These are phyloP conservation scores for Neurospora sp. DNA, from an alignment of 495 filamentous ascomycete genomes.

Conservation along the genomic window DNA sequence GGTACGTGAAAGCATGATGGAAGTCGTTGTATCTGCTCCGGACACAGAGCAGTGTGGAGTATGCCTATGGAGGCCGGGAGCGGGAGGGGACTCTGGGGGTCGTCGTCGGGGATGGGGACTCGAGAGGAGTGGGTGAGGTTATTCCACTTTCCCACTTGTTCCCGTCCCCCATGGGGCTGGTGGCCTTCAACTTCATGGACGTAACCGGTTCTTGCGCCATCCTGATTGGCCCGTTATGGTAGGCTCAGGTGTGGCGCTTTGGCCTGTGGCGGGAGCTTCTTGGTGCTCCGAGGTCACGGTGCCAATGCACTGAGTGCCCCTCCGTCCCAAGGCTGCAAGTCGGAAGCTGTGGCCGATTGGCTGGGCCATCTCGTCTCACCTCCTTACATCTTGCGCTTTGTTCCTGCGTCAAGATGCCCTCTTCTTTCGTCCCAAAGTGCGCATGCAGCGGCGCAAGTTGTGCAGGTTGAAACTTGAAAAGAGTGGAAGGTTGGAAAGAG, in stretches of 20 bases:
- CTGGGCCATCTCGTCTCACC: neutral
- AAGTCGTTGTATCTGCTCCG: slow-evolving; percentile 30
- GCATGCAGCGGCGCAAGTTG: neutral
- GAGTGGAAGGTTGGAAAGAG: neutral
- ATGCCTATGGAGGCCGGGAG: slow-evolving; percentile 29
- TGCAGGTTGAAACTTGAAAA: neutral
- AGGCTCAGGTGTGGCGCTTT: neutral
- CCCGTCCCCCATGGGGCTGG: neutral
- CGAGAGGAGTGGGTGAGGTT: slow-evolving; percentile 4
- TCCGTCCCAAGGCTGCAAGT: neutral
- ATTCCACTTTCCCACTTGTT: neutral
- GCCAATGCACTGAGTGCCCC: neutral
- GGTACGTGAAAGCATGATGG: slow-evolving; percentile 40
- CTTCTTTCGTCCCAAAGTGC: neutral
- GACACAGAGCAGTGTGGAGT: slow-evolving; percentile 29
- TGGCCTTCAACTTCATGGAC: neutral
- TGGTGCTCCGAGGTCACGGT: neutral
- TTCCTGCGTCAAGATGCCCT: neutral
- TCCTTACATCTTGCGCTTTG: neutral
- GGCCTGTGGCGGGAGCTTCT: neutral
- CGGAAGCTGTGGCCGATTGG: neutral
- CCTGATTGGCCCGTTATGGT: neutral
- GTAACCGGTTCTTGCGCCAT: neutral
- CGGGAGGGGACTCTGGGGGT: slow-evolving; percentile 5
- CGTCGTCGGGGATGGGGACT: neutral